Conservation (phyloP, 1,139 yeast genomes). For the Blastobotrys indianensis region DNA sequence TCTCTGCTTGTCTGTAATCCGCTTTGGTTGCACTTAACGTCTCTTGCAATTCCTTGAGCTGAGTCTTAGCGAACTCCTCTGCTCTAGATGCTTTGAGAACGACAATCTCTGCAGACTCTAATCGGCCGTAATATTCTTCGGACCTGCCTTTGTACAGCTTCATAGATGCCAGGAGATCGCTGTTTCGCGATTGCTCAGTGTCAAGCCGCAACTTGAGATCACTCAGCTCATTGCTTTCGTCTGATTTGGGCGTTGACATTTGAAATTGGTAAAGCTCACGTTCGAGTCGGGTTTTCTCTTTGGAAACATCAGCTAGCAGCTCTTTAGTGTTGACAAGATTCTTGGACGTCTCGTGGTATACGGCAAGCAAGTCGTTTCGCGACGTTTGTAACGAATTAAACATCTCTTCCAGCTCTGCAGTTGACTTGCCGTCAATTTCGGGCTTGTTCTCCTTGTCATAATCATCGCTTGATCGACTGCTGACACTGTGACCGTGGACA, state of each 20-base stretch:
- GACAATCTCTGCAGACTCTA: conserved; percentile 76
- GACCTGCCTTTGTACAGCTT: conserved; percentile 66
- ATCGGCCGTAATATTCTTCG: conserved; percentile 65
- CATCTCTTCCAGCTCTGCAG: conserved; percentile 24
- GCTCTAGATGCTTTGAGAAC: conserved; percentile 56
- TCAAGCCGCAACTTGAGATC: conserved; percentile 47
- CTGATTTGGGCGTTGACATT: conserved; percentile 19
- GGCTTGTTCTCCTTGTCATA: conserved; percentile 20
- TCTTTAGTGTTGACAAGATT: conserved; percentile 47
- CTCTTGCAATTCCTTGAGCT: conserved; percentile 50
- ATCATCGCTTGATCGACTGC: neutral
- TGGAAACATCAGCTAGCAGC: conserved; percentile 41
- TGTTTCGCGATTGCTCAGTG: conserved; percentile 45
- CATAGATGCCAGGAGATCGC: conserved; percentile 48
- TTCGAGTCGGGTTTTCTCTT: conserved; percentile 49
- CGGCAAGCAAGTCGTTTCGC: conserved; percentile 44
- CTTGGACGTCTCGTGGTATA: conserved; percentile 52
- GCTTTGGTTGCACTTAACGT: conserved; percentile 50
- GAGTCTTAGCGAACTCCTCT: conserved; percentile 51
- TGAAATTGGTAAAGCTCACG: conserved; percentile 39
- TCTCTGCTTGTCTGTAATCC: conserved; percentile 57
- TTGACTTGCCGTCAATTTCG: conserved; percentile 20
- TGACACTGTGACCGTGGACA: neutral
- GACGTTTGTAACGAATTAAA: conserved; percentile 23
- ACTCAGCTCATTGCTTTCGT: conserved; percentile 10